Evolutionary conservation across 169 alveolate genomes (phyloP), one percentile per base, ranked within the genome.

Genomic region (Hammondia hammondi): DNA sequence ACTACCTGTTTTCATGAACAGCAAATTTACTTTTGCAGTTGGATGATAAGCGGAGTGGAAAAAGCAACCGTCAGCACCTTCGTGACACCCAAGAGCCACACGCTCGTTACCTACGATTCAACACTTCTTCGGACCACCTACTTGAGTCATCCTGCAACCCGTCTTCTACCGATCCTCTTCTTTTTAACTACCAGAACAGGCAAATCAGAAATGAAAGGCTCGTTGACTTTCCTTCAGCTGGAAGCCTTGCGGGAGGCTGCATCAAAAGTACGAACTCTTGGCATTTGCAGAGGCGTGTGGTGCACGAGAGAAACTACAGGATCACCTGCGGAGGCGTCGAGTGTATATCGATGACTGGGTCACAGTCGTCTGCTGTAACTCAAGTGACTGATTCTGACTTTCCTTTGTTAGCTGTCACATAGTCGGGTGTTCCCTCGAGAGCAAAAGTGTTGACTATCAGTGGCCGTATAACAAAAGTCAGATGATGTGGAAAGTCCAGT

Each of bases 241-340:
- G 93, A 88, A 61, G 93, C 93, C 43, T 35, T 88, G n/a, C 82
- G 93, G 6, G 82, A 88, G 70, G 93, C 93, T 9, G 82, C 93
- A 6, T 37, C 85, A 1, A 88, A 57, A 37, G 93, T 88, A 45
- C 32, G 89, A 29, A 39, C n/a, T 46, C 7, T 14, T 21, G 6
- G 77, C 43, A 39, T 39, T 39, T 39, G 0, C 43, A 21, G 61
- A 52, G 24, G 61, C 24, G 0, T 52, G 10, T 52, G 61, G 1
- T 52, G 10, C 19, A 14, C 61, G 19, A 10, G 61, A 52, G 61
- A 52, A 52, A 52, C 24, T 52, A 7, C 61, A 52, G 61, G 61
- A 52, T 7, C 61, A 14, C 19, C 61, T 52, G 10, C 61, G 19
- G 43, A 52, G 19, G 61, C 61, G 61, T 52, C 10, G 61, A 52